These are phyloP conservation scores for Sporothrix luriei DNA, from an alignment of 2,329 filamentous ascomycete species.

Conservation along the genomic window DNA sequence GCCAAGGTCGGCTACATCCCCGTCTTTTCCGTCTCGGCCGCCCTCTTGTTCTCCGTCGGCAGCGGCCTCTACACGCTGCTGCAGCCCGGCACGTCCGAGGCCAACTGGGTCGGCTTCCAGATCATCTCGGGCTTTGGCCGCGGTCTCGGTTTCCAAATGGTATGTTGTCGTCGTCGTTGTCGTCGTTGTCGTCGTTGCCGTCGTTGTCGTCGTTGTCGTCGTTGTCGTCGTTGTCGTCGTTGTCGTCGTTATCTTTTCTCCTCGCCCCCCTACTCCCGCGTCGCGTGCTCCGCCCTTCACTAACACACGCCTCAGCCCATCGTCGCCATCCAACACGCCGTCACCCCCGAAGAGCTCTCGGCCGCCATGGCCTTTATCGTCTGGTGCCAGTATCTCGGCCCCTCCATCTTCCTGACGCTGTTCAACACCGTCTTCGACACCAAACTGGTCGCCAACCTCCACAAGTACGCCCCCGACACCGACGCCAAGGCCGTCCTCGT, in stretches of 20 bases:
- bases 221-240: no score
- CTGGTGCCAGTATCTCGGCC: constrained; percentile 57
- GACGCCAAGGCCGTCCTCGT: constrained; percentile 28
- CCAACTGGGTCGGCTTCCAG: constrained; percentile 44
- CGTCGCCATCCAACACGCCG: constrained; percentile 39
- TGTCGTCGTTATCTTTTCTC: no score
- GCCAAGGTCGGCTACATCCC: constrained; percentile 43
- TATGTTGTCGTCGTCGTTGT: constrained; percentile 33
- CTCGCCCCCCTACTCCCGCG: no score
- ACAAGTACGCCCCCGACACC: constrained; percentile 22
- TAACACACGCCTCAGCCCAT: constrained; percentile 35
- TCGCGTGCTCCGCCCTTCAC: no score
- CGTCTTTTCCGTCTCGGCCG: constrained; percentile 42
- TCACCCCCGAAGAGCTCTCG: constrained; percentile 37
- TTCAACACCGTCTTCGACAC: constrained; percentile 58
- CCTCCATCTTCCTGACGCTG: constrained; percentile 53
- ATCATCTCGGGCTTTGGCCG: constrained; percentile 40
- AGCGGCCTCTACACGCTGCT: constrained; percentile 44
- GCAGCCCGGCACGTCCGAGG: constrained; percentile 37
- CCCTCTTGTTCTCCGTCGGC: constrained; percentile 42
- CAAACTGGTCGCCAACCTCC: constrained; percentile 37
- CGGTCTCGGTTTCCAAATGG: constrained; percentile 40
- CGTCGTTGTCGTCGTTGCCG: no score
- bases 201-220: no score
- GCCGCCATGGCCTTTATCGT: constrained; percentile 45